Base-by-base conservation (phyloP, 176 grass and related monocot species). In the Puya raimondii region DNA sequence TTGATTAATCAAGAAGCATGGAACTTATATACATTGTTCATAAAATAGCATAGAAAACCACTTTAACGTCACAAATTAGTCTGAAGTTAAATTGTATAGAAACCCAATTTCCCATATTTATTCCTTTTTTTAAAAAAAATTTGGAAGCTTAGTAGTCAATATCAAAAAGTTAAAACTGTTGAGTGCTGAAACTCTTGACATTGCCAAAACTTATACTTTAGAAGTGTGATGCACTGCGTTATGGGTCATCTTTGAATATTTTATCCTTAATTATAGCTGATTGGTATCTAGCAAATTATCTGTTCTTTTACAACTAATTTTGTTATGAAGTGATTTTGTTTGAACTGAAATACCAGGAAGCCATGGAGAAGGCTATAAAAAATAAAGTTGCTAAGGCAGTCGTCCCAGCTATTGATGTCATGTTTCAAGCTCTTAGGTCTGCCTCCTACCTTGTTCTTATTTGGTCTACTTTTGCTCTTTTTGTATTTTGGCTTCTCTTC, bases 341-440 rank as follows among this genome's bases (percentile, higher is more conserved):
- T 83, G 53, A 16, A 49, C 59, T 71, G 27, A 61, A 66, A 72
- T 91, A 11, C 63, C 75, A 99, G 95, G 95, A 99, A 88, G 84
- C 90, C 23, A 99, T 99, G 95, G 95, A 99, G 78, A 99, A 99
- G 70, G 95, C 90, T 52, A 73, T 99, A 73, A 99, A 99, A 78
- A 88, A 87, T 66, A 99, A 99, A 91, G 95, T 99, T 70, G 90
- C 95, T 65, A 99, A 99, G 86, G 95, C 95, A 68, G 95, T 99
- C 81, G 95, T 99, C 23, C 95, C 95, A 66, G 95, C 95, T 71
- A 99, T 99, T 78, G 95, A 99, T 84, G 90, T 99, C 63, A 99
- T 99, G 95, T 99, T 99, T 94, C 95, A 94, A 81, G 90, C 95
- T 67, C 85, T 99, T 50, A 99, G 95, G 95, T 99, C 51, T 66